Conservation (phyloP, 108 stramenopile genomes). For the Pinguiococcus pyrenoidosus region DNA sequence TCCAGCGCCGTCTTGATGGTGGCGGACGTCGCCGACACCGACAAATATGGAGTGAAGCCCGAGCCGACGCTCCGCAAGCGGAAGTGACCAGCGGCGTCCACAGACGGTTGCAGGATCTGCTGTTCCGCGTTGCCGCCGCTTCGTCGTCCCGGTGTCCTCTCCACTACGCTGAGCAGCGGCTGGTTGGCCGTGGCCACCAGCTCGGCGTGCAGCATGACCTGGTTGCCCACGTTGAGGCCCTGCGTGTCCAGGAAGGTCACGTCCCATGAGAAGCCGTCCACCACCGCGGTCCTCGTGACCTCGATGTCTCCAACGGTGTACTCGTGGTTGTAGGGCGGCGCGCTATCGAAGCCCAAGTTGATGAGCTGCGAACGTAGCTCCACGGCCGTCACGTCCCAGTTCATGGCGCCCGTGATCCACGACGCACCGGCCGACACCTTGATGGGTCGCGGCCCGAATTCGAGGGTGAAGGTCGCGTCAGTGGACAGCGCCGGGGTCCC, state of each 20-base stretch:
- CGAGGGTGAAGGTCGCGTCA: background rate
- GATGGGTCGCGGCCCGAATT: no score
- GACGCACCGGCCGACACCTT: background rate
- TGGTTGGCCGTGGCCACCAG: constrained; percentile 4
- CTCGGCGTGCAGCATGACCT: constrained; percentile 17
- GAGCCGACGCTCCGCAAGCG: background rate
- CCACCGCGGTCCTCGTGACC: constrained; percentile 29
- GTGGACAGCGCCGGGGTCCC: background rate
- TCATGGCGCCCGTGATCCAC: background rate
- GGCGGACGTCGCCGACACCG: background rate
- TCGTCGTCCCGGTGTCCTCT: constrained; percentile 2
- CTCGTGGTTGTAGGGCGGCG: constrained; percentile 15
- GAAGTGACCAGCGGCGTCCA: constrained; percentile 5
- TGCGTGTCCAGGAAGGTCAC: constrained; percentile 44
- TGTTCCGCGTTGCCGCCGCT: constrained; percentile 17
- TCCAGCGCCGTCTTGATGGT: background rate
- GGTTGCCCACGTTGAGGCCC: constrained; percentile 39
- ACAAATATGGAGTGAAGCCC: background rate
- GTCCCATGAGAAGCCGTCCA: constrained; percentile 44
- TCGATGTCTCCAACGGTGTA: constrained; percentile 26
- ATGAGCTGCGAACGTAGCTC: constrained; percentile 27
- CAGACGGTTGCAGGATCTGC: constrained; percentile 39
- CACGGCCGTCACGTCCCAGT: background rate
- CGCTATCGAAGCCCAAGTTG: constrained; percentile 42
- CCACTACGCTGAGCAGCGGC: background rate